These are phyloP conservation scores for Stemphylium beticola DNA, from an alignment of 2,329 filamentous ascomycete genomes.

Conservation along the genomic window DNA sequence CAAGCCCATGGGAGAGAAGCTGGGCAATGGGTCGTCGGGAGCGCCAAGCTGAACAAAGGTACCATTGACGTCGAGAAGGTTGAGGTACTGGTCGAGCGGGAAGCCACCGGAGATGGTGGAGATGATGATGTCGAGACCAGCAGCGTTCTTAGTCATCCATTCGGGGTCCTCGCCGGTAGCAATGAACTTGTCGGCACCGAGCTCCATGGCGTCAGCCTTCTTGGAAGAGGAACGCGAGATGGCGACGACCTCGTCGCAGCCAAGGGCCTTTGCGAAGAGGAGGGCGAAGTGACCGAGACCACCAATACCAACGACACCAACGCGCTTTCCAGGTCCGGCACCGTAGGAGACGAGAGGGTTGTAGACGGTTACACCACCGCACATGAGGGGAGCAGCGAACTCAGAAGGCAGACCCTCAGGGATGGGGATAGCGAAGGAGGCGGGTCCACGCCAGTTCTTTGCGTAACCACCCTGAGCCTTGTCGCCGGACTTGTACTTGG, in stretches of 20 bases:
- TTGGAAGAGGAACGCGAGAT: conserved; percentile 68
- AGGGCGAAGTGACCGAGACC: conserved; percentile 76
- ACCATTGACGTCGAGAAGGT: conserved; percentile 64
- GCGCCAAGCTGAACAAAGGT: conserved; percentile 70
- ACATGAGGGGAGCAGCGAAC: conserved; percentile 78
- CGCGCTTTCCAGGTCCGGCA: conserved; percentile 78
- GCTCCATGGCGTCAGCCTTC: conserved; percentile 64
- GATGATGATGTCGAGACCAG: conserved; percentile 64
- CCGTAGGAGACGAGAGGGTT: conserved; percentile 77
- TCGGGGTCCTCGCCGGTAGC: conserved; percentile 63
- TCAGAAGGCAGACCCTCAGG: conserved; percentile 69
- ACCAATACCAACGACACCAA: conserved; percentile 75
- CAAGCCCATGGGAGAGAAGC: conserved; percentile 60
- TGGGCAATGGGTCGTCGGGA: conserved; percentile 63
- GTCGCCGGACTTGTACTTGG: conserved; percentile 61
- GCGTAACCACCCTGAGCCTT: conserved; percentile 69
- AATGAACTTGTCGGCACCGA: conserved; percentile 68
- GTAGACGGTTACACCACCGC: conserved; percentile 81
- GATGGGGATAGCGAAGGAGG: conserved; percentile 75
- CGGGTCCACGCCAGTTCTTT: conserved; percentile 72
- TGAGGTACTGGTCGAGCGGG: conserved; percentile 64
- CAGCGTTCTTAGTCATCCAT: conserved; percentile 63
- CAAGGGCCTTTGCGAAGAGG: conserved; percentile 72
- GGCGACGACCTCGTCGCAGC: conserved; percentile 69
- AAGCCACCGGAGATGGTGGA: conserved; percentile 65